These are phyloP conservation scores for Diaporthe caulivora DNA, from an alignment of 2,329 filamentous ascomycete species.

Conservation along the genomic window DNA sequence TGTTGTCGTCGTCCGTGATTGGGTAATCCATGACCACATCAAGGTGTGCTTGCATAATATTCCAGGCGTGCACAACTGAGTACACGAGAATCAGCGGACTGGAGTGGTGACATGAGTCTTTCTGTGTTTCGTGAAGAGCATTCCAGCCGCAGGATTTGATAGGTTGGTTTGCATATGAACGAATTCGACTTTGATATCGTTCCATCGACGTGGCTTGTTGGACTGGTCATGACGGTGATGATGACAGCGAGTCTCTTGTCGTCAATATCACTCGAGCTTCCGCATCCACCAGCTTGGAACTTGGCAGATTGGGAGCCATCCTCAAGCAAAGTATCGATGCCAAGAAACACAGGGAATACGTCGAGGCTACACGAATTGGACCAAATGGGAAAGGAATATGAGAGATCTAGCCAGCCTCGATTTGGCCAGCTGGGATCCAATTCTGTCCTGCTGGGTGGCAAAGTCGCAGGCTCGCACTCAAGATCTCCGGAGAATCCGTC, in stretches of 20 bases:
- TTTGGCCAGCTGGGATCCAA: fast-evolving
- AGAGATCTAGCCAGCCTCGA: too few species aligned
- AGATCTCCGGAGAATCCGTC: not conserved
- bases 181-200: not conserved
- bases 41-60: not conserved
- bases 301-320: not conserved
- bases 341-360: too few species aligned
- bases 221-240: not conserved
- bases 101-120: not conserved
- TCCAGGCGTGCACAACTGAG: not conserved
- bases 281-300: not conserved
- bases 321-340: too few species aligned
- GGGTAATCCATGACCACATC: not conserved
- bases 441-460: not conserved
- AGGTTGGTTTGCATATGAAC: not conserved
- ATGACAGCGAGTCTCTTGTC: not conserved
- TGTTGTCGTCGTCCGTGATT: too few species aligned
- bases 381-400: not conserved
- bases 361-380: not conserved
- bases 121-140: not conserved
- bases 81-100: not conserved
- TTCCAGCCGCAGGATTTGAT: not conserved
- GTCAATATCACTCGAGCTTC: not conserved
- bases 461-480: not conserved
- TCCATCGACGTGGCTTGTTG: not conserved